Evolutionary conservation across 2,329 filamentous ascomycete genomes (phyloP), one percentile per base, ranked within the genome.

Genomic region (Leptographium radiaticola): DNA sequence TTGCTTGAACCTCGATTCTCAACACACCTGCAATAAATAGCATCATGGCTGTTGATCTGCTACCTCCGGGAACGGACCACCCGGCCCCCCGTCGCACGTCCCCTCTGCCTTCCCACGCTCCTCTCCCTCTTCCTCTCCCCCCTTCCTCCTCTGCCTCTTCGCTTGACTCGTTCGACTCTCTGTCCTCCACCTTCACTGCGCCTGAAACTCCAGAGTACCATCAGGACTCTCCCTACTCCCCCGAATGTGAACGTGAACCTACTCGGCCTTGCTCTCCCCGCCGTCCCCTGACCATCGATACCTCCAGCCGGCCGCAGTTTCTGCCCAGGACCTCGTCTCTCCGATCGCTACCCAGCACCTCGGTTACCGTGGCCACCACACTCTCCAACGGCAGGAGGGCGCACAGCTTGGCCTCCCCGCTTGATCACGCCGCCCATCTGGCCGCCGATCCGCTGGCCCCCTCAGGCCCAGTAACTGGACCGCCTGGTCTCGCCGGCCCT

Each of bases 41-140:
- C 55, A 53, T 58, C 57, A 58, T 58, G 57, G 55, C 55, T 50
- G 46, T 55, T 16, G 53, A 57, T 38, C 47, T 49, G 34, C 39
- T n/a, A n/a, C 33, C 40, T 15, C 33, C n/a, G 49, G 45, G 50
- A 44, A 50, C 52, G 43, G 53, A 56, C 49, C 57, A 36, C 46
- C 53, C 54, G 30, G 42, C 50, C 33, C 50, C 34, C 31, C 18
- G 25, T 18, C 16, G 15, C 52, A 31, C 25, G 12, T 9, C 39
- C 45, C 45, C 36, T 25, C 36, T 25, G 25, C 25, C 25, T 25
- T 25, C 2, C 25, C 25, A 25, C 25, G 25, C 25, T 25, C 25
- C 25, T 25, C 3, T 10, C 13, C 18, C 25, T 10, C 30, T 2
- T 36, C 4, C 31, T 43, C 20, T n/a, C 1, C 10, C 18, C 20